Base-by-base conservation (phyloP, 2,329 filamentous ascomycete genomes). In the Colletotrichum graminicola region DNA sequence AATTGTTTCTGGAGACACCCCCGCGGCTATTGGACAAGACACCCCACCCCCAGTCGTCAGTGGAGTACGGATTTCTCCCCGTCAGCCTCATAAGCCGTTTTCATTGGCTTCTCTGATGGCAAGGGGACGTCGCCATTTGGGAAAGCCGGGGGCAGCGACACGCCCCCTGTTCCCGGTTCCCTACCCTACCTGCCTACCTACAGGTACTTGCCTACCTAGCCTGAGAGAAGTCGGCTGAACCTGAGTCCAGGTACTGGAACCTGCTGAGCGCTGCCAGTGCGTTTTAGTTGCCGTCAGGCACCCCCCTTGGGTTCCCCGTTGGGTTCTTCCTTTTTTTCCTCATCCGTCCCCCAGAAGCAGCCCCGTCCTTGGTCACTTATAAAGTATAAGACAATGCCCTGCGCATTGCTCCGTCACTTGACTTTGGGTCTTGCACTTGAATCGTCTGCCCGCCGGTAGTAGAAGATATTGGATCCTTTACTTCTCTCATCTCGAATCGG, bases 221-320 rank as follows among this genome's bases (percentile, higher is more conserved):
- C 68, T 62, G 62, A 72, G 49, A 65, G 69, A 70, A 65, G 66
- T 65, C 66, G 66, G 54, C 66, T 66, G 66, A 65, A 49, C 56
- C 26, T 23, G 47, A 62, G 39, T 43, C 62, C 69, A 70, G 59
- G 60, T 61, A 65, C 66, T 65, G 66, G 69, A 71, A 72, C 66
- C 32, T 71, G 70, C 70, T 71, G 61, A 66, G 59, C 41, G 67
- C 66, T 71, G 39, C 62, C 41, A 60, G 67, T 49, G 69, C 26
- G 66, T 71, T 72, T 72, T 72, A 71, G 66, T 51, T 72, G 67
- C 56, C 56, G 67, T 72, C 67, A 72, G 56, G 67, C 70, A 69
- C 69, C 69, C 34, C 34, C 69, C 69, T 65, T 73, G 45, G 52
- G 60, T 62, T 52, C 49, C 64, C 55, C 51, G 62, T 69, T 72